Percentiles rank a stretch among this genome's conserved stretches.
Conservation (phyloP, 176 grass and related monocot genomes). For the Alloteropsis semialata region DNA sequence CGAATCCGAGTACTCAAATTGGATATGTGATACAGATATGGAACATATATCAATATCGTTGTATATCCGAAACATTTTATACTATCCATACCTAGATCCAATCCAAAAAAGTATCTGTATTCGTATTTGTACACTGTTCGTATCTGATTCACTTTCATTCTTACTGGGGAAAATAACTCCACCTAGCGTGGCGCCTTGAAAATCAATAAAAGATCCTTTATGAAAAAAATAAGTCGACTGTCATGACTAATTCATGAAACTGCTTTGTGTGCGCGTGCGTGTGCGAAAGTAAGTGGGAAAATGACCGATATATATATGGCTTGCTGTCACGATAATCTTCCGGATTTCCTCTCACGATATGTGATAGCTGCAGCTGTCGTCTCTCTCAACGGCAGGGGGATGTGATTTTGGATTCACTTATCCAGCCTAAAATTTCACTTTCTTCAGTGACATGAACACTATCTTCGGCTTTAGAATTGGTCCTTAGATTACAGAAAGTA, state of each 20-base stretch:
- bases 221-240: too few species aligned
- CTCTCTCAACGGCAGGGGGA: background rate
- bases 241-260: background rate
- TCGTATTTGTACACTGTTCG: too few species aligned
- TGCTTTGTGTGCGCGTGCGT: background rate
- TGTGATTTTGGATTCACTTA: background rate
- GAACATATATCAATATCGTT: too few species aligned
- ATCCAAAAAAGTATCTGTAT: too few species aligned
- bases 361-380: background rate
- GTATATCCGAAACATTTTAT: too few species aligned
- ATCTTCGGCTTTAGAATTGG: constrained; percentile 9
- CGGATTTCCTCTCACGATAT: background rate
- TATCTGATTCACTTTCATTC: too few species aligned
- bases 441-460: background rate
- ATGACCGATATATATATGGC: background rate
- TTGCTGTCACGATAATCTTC: constrained; percentile 2
- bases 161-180: too few species aligned
- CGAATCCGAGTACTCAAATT: too few species aligned
- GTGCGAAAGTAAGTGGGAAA: background rate
- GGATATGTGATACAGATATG: too few species aligned
- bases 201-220: too few species aligned
- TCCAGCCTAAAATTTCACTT: background rate
- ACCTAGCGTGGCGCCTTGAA: too few species aligned
- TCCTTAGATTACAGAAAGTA: constrained; percentile 11
- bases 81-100: too few species aligned